phyloP scores from a whole-genome alignment of 1,139 yeast species.

The Wickerhamomyces sp. region DNA sequence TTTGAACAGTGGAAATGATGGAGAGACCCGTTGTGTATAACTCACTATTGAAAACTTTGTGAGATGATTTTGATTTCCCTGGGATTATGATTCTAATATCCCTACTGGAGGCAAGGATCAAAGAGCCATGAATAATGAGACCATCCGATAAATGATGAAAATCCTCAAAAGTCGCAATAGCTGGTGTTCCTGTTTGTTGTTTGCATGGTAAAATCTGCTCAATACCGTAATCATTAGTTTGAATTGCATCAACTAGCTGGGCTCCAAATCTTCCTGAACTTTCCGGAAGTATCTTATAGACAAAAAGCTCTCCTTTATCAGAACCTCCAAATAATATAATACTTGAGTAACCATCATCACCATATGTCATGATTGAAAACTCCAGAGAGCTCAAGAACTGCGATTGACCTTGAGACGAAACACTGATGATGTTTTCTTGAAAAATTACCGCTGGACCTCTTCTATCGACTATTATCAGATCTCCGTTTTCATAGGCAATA shows the following conservation, averaged over 20 bases:
- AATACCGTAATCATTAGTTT: constrained; percentile 47
- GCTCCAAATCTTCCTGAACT: constrained; percentile 66
- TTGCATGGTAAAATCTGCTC: constrained; percentile 56
- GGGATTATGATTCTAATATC: constrained; percentile 64
- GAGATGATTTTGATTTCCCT: constrained; percentile 59
- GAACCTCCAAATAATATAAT: constrained; percentile 77
- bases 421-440: constrained; percentile 37
- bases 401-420: constrained; percentile 22
- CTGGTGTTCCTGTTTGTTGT: constrained; percentile 53
- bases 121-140: constrained; percentile 53
- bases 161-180: constrained; percentile 57
- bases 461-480: constrained; percentile 70
- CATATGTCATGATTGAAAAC: constrained; percentile 63
- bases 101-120: constrained; percentile 52
- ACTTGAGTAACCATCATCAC: constrained; percentile 66
- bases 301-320: constrained; percentile 64
- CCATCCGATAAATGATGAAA: constrained; percentile 65
- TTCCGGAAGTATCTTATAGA: constrained; percentile 66
- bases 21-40: constrained; percentile 62
- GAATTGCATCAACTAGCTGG: constrained; percentile 46
- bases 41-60: constrained; percentile 43
- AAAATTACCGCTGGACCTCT: constrained; percentile 81
- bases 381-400: constrained; percentile 56
- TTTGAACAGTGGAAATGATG: constrained; percentile 26
- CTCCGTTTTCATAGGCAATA: constrained; percentile 74